These are phyloP conservation scores for Fusarium temperatum DNA, from an alignment of 2,329 filamentous ascomycete species.

Conservation along the genomic window DNA sequence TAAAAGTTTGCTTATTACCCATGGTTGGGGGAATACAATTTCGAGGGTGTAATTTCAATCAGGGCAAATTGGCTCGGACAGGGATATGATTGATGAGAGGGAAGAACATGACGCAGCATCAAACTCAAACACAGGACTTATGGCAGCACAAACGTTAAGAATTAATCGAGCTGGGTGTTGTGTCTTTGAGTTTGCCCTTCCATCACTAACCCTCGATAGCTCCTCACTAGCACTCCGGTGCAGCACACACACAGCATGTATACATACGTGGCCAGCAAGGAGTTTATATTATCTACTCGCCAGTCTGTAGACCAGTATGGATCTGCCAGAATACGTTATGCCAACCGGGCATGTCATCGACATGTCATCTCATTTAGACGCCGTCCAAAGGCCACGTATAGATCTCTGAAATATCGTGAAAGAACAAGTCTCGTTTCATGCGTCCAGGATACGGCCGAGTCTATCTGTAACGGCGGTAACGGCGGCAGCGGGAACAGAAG, in stretches of 20 bases:
- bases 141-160: background rate
- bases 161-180: background rate
- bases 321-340: background rate
- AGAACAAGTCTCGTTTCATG: background rate
- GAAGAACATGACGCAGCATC: background rate
- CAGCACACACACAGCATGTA: background rate
- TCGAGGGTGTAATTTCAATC: background rate
- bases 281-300: background rate
- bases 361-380: background rate
- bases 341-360: background rate
- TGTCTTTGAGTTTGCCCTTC: slow-evolving; percentile 13
- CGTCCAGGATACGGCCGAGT: slow-evolving; percentile 2
- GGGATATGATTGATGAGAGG: background rate
- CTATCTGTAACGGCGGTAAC: background rate
- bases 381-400: background rate
- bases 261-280: background rate
- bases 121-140: background rate
- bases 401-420: background rate
- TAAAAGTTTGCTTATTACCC: background rate
- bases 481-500: slow-evolving; percentile 4
- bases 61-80: background rate
- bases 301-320: background rate
- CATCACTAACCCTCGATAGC: slow-evolving; percentile 1
- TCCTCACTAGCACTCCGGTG: background rate
- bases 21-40: background rate